Percentiles rank a stretch among this genome's conserved stretches.
These are phyloP conservation scores for Annulohypoxylon stygium DNA, from an alignment of 495 filamentous ascomycete species.

Conservation along the genomic window DNA sequence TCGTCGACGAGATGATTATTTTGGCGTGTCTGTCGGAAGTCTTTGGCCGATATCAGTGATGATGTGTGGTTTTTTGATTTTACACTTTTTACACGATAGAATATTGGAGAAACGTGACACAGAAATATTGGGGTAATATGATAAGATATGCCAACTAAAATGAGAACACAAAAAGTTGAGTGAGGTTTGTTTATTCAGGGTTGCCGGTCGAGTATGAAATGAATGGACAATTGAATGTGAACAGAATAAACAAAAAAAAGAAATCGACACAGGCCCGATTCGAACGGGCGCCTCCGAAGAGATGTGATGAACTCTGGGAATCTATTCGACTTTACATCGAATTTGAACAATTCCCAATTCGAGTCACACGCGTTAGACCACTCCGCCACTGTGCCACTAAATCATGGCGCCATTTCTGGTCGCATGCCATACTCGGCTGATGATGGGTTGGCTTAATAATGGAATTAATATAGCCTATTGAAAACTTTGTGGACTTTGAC, in stretches of 20 bases:
- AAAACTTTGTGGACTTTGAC: background rate
- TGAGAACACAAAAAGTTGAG: too few species aligned
- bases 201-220: background rate
- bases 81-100: too few species aligned
- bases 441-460: background rate
- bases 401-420: background rate
- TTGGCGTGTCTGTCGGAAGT: background rate
- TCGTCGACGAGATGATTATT: background rate
- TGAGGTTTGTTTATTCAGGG: too few species aligned
- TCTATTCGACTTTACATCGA: too few species aligned
- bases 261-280: constrained; percentile 31
- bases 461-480: background rate
- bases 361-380: constrained; percentile 39
- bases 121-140: too few species aligned
- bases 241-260: background rate
- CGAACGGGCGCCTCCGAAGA: constrained; percentile 37
- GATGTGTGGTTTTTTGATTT: too few species aligned
- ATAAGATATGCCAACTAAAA: too few species aligned
- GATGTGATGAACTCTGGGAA: constrained; percentile 15
- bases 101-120: too few species aligned
- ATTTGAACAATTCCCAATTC: background rate
- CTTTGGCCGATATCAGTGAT: too few species aligned
- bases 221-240: background rate
- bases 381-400: constrained; percentile 15
- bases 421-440: too few species aligned